Conservation (phyloP, 805 yeast genomes). For the Cephaloascus albidus region DNA sequence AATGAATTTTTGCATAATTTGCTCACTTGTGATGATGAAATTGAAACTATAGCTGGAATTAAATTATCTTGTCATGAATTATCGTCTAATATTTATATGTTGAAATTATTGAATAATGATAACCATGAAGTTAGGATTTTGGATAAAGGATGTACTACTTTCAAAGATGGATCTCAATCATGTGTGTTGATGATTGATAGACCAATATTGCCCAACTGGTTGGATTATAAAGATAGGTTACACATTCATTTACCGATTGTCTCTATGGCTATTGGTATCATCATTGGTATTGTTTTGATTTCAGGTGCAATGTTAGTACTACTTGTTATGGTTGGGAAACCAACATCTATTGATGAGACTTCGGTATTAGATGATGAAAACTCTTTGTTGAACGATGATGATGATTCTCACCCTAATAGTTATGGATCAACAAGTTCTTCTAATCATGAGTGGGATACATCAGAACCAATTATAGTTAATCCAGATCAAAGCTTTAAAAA, state of each 20-base stretch:
- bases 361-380: background rate
- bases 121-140: slow-evolving; percentile 49
- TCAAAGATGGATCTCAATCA: slow-evolving; percentile 19
- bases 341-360: background rate
- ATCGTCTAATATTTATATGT: slow-evolving; percentile 22
- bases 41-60: slow-evolving; percentile 34
- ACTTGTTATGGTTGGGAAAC: background rate
- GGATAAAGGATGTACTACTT: slow-evolving; percentile 48
- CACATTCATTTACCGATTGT: slow-evolving; percentile 58
- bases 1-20: slow-evolving; percentile 38
- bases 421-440: background rate
- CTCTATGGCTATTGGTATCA: slow-evolving; percentile 59
- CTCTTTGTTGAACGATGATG: background rate
- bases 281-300: slow-evolving; percentile 45
- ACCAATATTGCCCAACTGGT: slow-evolving; percentile 61
- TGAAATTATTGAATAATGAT: slow-evolving; percentile 35
- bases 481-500: background rate
- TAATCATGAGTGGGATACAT: slow-evolving; percentile 3
- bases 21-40: slow-evolving; percentile 34
- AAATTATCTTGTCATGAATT: slow-evolving; percentile 33
- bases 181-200: slow-evolving; percentile 62
- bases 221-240: slow-evolving; percentile 34
- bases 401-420: background rate
- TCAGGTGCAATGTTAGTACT: slow-evolving; percentile 15
- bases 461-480: slow-evolving; percentile 1